These are phyloP conservation scores for Carex parvula DNA, from an alignment of 176 grass and related monocot species.

Conservation along the genomic window DNA sequence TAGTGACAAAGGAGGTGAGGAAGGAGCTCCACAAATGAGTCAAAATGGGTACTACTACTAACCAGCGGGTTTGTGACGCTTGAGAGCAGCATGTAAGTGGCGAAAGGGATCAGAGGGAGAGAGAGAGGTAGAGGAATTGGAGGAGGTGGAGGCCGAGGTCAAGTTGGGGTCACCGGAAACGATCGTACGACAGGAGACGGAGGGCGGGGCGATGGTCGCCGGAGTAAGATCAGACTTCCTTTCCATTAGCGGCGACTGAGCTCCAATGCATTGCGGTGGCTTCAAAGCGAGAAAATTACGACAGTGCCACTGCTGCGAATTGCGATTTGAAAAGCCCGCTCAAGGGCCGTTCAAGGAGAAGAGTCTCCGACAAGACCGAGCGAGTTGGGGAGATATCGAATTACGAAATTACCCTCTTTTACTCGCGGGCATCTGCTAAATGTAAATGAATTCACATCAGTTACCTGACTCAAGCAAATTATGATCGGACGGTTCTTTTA, in stretches of 20 bases:
- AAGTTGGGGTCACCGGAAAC: conserved; percentile 31
- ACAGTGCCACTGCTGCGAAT: background rate
- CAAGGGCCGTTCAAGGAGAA: background rate
- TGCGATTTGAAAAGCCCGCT: conserved; percentile 22
- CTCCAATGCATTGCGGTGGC: conserved; percentile 12
- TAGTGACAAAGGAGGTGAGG: conserved; percentile 16
- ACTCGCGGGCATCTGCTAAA: background rate
- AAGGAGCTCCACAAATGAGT: background rate
- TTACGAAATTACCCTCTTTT: background rate
- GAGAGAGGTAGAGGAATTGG: conserved; percentile 45
- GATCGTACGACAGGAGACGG: conserved; percentile 11
- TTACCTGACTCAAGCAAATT: no score
- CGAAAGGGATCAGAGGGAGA: conserved; percentile 50
- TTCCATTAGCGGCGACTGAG: conserved; percentile 43
- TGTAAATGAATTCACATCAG: no score
- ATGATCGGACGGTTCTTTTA: no score
- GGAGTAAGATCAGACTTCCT: conserved; percentile 63
- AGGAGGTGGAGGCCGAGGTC: conserved; percentile 41
- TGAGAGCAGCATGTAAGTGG: conserved; percentile 60
- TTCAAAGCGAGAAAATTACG: background rate
- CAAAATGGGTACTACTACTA: conserved; percentile 12
- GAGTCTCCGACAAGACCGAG: background rate
- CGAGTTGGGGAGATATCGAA: background rate
- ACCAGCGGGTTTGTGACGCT: conserved; percentile 62
- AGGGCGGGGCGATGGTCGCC: conserved; percentile 21